Conservation (phyloP, 2,329 filamentous ascomycete genomes). For the Sclerotinia nivalis region DNA sequence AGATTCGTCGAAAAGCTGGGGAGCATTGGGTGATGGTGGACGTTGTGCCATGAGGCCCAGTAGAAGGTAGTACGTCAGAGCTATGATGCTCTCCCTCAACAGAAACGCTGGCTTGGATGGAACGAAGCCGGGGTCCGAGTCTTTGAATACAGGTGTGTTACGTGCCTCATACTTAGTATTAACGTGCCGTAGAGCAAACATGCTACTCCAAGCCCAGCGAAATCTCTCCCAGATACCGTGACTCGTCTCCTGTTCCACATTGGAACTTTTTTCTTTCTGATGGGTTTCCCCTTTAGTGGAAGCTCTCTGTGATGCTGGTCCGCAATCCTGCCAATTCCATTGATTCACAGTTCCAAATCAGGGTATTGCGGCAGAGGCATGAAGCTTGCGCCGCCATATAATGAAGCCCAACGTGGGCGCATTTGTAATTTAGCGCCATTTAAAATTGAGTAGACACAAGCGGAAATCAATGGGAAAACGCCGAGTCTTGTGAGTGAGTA, state of each 20-base stretch:
- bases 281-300: not conserved
- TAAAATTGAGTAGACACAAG: slow-evolving; percentile 5
- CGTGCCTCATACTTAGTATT: slow-evolving; percentile 6
- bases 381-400: slow-evolving; percentile 7
- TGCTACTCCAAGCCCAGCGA: slow-evolving; percentile 10
- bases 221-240: not conserved
- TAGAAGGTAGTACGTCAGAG: not conserved
- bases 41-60: slow-evolving; percentile 1
- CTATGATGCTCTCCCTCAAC: not conserved
- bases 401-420: slow-evolving; percentile 1
- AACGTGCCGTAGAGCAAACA: slow-evolving; percentile 3
- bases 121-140: not conserved
- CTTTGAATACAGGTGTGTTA: not conserved
- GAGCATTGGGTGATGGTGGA: slow-evolving; percentile 6
- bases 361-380: not conserved
- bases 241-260: not conserved
- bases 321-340: not conserved
- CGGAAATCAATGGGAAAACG: not conserved
- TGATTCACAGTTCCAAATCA: not conserved
- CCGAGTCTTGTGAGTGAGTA: not conserved
- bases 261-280: not conserved
- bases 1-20: slow-evolving; percentile 1
- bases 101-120: not conserved
- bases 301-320: not conserved
- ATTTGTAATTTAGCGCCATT: not conserved